Base-by-base conservation (phyloP, 2,329 filamentous ascomycete genomes). In the Colletotrichum chlorophyti region DNA sequence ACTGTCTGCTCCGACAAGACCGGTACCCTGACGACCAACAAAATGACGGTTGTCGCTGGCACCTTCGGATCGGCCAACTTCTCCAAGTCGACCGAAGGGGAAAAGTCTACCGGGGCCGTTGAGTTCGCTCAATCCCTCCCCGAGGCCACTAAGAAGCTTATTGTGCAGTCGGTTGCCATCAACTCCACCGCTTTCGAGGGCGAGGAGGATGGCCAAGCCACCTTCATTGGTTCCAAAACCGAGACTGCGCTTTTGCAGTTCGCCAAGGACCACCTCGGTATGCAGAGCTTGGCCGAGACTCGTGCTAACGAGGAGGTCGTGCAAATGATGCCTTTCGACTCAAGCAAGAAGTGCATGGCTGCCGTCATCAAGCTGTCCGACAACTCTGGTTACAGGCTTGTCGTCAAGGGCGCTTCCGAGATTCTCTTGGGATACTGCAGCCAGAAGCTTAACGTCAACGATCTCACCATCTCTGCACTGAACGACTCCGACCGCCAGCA, bases 1-100 rank as follows among this genome's bases (percentile, higher is more conserved):
- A 90, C 89, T 0, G 87, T 93, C 45, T 94, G 91, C 74, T 93
- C 90, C 2, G 91, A 91, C 69, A 89, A 89, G 71, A 89, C 87
- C 4, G 86, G 86, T 51, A 89, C 86, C 11, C 72, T 89, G 14
- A 75, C 73, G 0, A 87, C 90, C 57, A 90, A 90, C 66, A 87
- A 87, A 70, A 90, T 90, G 87, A 89, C 86, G 0, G 88, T 91
- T 4, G 88, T 91, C 42, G 86, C 89, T 37, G 88, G 87, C 27
- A 85, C 87, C 2, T 72, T 90, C 32, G 87, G 88, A 11, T 72
- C 69, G 23, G 67, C 66, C 21, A 72, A 68, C 53, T 79, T 79
- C 50, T 66, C 66, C 21, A 69, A 69, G 42, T 29, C 64, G 2
- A 32, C 32, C 3, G 67, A 70, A 0, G 65, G 70, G 27, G 67